A percentile compares a stretch with the other conserved stretches of the same genome.
Conservation (phyloP, 768 basidiomycete genomes). For the Lentinula edodes region DNA sequence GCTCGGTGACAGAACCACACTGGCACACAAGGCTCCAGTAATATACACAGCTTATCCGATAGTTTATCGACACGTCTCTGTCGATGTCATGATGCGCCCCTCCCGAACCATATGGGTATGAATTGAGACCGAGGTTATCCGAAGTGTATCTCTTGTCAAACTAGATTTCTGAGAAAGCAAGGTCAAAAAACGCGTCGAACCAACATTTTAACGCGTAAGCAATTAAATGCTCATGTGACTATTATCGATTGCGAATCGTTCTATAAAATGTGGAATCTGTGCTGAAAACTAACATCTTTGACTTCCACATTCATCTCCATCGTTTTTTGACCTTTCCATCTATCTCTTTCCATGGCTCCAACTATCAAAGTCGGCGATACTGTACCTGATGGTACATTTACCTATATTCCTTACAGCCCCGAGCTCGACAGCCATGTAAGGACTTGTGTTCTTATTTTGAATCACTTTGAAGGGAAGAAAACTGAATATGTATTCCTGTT, state of each 20-base stretch:
- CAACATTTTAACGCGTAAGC: neutral
- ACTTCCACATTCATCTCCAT: neutral
- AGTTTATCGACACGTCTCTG: neutral
- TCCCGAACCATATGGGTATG: neutral
- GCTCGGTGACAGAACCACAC: neutral
- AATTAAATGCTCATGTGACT: neutral
- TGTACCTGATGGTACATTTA: constrained; percentile 40
- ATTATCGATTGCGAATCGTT: neutral
- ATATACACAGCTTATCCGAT: neutral
- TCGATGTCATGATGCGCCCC: neutral
- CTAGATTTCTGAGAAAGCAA: neutral
- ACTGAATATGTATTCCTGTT: neutral
- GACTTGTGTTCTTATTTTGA: constrained; percentile 6
- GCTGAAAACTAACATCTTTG: neutral
- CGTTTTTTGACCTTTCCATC: neutral
- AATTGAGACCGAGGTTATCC: neutral
- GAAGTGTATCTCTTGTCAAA: neutral
- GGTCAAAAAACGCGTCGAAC: neutral
- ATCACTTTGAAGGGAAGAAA: neutral
- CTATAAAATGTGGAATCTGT: neutral
- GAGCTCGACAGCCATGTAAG: constrained; percentile 58
- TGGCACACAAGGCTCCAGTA: neutral
- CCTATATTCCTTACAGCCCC: constrained; percentile 53
- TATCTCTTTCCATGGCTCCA: constrained; percentile 17
- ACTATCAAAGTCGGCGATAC: constrained; percentile 48